Evolutionary conservation across 148 eudicot species (phyloP), one percentile per base, ranked within the genome.

Genomic region (Persicaria maculosa): DNA sequence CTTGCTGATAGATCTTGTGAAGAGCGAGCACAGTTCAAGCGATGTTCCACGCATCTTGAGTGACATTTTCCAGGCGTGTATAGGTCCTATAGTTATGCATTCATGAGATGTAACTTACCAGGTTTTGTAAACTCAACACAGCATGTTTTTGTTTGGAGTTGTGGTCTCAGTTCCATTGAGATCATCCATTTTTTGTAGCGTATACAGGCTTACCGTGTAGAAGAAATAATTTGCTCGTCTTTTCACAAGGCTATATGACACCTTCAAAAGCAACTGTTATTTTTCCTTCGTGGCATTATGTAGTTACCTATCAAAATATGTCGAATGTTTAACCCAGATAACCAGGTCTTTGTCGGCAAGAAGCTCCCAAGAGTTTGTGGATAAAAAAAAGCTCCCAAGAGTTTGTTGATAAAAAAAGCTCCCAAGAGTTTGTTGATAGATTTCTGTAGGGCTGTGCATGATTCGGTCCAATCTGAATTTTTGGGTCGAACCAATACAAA

Each of bases 1-100:
- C n/a, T 76, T 93, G 82, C 75, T 90, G 44, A 84, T 88, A 54
- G 87, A 88, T 80, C 89, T 90, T 54, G 86, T 90, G 57, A 90
- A 83, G 71, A 79, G 94, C 68, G 91, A 90, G 85, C 94, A 90
- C 67, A 77, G 82, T 65, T 84, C 91, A 0, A 55, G 82, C 45
- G 89, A 90, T 74, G 89, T 90, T 47, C 91, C 85, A 76, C 53
- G 74, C 53, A 81, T 77, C 61, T 79, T 90, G 22, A 81, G 89
- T 82, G 71, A 80, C 76, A 80, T 90, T 43, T 84, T 90, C 62
- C 76, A 81, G 69, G 77, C 89, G 15, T 84, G 88, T 83, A 86
- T 90, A 83, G 91, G 94, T 57, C 89, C 88, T 3, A 71, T 90
- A 77, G 46, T 89, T 44, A 50, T 84, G 48, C 11, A 31, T 36